A percentile compares a stretch with the other conserved stretches of the same genome.
Evolutionary conservation across 257 asterid genomes (phyloP).

Genomic region (Pogostemon cablin): DNA sequence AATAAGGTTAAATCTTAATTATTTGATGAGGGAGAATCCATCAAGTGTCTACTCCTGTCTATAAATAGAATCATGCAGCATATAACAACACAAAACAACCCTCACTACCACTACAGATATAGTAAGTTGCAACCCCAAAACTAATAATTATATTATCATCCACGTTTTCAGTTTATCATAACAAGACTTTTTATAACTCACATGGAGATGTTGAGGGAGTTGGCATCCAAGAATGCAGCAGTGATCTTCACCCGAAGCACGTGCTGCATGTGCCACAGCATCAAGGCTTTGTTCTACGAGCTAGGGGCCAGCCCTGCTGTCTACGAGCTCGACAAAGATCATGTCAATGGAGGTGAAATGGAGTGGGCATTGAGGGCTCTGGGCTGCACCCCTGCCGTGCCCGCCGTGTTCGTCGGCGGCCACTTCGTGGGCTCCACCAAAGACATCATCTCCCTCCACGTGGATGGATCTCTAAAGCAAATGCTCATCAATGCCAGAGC

Average conservation of each 20-base stretch:
- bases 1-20: no score
- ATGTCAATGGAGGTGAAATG: constrained; percentile 55
- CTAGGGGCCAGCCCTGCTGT: constrained; percentile 81
- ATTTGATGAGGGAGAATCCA: neutral
- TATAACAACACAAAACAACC: neutral
- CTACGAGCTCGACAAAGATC: constrained; percentile 67
- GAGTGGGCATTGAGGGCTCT: constrained; percentile 58
- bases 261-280: constrained; percentile 90
- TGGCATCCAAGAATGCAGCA: constrained; percentile 69
- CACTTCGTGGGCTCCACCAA: constrained; percentile 64
- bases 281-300: constrained; percentile 72
- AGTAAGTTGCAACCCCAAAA: neutral
- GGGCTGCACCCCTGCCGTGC: constrained; percentile 76
- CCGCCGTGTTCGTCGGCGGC: constrained; percentile 79
- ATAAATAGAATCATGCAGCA: neutral
- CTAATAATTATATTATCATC: no score
- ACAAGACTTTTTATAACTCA: constrained; percentile 68
- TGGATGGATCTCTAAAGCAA: constrained; percentile 71
- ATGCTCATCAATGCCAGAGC: constrained; percentile 70
- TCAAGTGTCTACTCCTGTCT: neutral
- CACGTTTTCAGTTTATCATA: constrained; percentile 43
- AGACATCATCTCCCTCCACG: constrained; percentile 68
- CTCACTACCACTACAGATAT: neutral
- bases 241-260: constrained; percentile 87
- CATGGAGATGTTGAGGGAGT: constrained; percentile 66